Evolutionary conservation across 352 stramenopile genomes (phyloP).

Genomic region (Globisporangium viniferum): DNA sequence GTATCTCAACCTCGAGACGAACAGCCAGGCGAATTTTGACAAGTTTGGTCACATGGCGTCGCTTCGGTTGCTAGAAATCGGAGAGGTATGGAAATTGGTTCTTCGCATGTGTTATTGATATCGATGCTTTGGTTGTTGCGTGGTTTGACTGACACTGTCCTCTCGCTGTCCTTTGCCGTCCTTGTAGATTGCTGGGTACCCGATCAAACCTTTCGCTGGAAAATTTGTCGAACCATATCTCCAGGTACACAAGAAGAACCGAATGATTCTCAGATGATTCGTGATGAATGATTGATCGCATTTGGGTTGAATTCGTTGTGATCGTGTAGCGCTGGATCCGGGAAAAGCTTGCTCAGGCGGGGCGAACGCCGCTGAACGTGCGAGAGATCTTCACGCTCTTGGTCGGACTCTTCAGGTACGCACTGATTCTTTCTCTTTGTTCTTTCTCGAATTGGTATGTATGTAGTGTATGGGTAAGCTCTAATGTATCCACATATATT

Average conservation of each 20-base stretch:
- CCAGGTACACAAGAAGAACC: conserved; percentile 26
- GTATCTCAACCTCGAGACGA: conserved; percentile 70
- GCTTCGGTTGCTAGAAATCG: conserved; percentile 66
- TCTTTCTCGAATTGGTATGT: neutral
- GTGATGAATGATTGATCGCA: neutral
- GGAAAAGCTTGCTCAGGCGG: conserved; percentile 52
- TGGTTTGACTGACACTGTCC: neutral
- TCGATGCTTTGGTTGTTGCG: neutral
- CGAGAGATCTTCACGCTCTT: conserved; percentile 76
- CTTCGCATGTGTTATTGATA: neutral
- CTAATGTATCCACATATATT: neutral
- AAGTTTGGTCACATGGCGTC: conserved; percentile 79
- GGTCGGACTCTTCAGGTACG: conserved; percentile 73
- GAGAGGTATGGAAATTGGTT: conserved; percentile 25
- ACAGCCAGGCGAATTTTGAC: conserved; percentile 58
- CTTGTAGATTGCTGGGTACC: conserved; percentile 64
- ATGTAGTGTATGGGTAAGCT: neutral
- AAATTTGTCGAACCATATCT: conserved; percentile 74
- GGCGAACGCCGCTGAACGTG: conserved; percentile 52
- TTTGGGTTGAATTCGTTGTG: neutral
- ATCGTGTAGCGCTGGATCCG: conserved; percentile 62
- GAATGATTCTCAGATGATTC: neutral
- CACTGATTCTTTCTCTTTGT: neutral
- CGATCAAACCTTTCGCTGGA: conserved; percentile 76
- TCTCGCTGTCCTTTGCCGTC: neutral